These are phyloP conservation scores for Microascus cirrosus DNA, from an alignment of 2,329 filamentous ascomycete genomes.

Conservation along the genomic window DNA sequence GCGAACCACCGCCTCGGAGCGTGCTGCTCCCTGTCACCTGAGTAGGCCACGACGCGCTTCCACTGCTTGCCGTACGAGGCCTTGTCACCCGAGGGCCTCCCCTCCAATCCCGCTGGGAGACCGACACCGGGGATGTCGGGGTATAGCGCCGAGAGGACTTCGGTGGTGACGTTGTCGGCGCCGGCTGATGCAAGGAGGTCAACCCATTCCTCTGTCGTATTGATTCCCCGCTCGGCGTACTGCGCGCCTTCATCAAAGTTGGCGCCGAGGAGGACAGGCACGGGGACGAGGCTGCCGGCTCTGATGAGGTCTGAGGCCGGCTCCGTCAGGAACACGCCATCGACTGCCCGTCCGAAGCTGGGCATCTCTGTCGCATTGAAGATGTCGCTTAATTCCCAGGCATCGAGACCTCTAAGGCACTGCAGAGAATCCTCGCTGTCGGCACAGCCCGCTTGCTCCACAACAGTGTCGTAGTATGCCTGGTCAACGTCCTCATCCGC, in stretches of 20 bases:
- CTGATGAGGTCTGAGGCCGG: slow-evolving; percentile 38
- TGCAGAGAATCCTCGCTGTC: slow-evolving; percentile 11
- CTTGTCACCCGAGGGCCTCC: slow-evolving; percentile 7
- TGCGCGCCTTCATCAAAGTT: slow-evolving; percentile 54
- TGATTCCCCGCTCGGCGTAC: slow-evolving; percentile 41
- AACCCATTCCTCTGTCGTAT: slow-evolving; percentile 41
- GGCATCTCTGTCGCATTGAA: slow-evolving; percentile 11
- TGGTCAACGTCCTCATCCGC: background rate
- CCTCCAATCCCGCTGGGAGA: slow-evolving; percentile 28
- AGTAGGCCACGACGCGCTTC: slow-evolving; percentile 41
- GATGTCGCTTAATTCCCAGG: slow-evolving; percentile 8
- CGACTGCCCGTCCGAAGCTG: slow-evolving; percentile 10
- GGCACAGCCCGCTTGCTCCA: slow-evolving; percentile 12
- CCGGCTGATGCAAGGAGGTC: slow-evolving; percentile 19
- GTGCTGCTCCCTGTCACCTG: slow-evolving; percentile 44
- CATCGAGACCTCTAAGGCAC: slow-evolving; percentile 15
- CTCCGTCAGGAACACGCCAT: slow-evolving; percentile 27
- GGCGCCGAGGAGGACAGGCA: slow-evolving; percentile 51
- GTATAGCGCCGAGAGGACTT: slow-evolving; percentile 30
- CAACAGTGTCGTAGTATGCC: slow-evolving; percentile 10
- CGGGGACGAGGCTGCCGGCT: slow-evolving; percentile 48
- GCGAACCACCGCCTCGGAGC: slow-evolving; percentile 40
- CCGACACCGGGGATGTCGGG: slow-evolving; percentile 35
- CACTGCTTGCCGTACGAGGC: slow-evolving; percentile 31
- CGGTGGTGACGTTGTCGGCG: slow-evolving; percentile 15